Evolutionary conservation across 2,329 filamentous ascomycete species (phyloP), one percentile per base, ranked within the genome.

Genomic region (Hymenoscyphus repandus): DNA sequence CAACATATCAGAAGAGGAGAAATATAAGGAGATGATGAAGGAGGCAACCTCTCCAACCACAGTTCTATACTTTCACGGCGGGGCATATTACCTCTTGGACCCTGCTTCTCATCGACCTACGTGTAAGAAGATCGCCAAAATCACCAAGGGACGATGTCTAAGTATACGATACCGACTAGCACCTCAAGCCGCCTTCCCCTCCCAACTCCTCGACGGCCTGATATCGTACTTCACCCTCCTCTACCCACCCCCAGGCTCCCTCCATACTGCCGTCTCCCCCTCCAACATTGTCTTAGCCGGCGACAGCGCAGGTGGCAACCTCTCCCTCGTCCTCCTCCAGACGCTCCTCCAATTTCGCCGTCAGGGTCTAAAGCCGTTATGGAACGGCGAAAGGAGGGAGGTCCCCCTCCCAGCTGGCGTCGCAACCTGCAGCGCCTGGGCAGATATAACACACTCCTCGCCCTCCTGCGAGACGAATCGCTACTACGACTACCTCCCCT

Each of bases 31-130:
- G 49, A 69, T 92, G 69, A 84, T 88, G 78, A 75, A 75, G 51
- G 87, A 90, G 63, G 78, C 78, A 51, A 78, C 67, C n/a, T 76
- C 72, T 45, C 76, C 79, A 2, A 75, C 77, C 1, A 90, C 85
- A 0, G 67, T 90, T 0, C 70, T 91, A 17, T 90, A 88, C 66
- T 78, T 91, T 60, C 86, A 91, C 66, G 86, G 87, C 54, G 88
- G 88, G 47, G 87, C 83, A 3, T 87, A 86, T 69, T 90, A 75
- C 57, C 75, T 90, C 27, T 76, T 85, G 61, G 88, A 91, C 60
- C 87, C 88, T 13, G 68, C 75, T 1, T 83, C 81, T 0, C 83
- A 90, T 62, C 79, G 88, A 2, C 65, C 72, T 0, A 68, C 76
- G 0, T 76, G 74, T 15, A 78, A 78, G 52, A 78, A 75, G 46